Percentiles rank a stretch among this genome's conserved stretches.
These are phyloP conservation scores for Phaffia tasmanica DNA, from an alignment of 768 basidiomycete genomes.

Conservation along the genomic window DNA sequence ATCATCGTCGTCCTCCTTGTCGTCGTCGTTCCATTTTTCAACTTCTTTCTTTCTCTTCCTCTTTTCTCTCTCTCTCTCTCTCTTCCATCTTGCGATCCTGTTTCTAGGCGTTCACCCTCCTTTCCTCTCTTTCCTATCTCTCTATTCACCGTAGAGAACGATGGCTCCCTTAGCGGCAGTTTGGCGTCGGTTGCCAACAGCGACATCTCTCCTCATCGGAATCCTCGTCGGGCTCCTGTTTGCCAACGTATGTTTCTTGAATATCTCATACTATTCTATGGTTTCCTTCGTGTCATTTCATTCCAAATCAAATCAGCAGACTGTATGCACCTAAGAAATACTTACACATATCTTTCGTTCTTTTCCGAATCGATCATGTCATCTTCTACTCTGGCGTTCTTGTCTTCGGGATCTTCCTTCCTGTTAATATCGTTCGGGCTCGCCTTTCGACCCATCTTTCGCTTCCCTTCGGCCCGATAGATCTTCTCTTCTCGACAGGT, in stretches of 20 bases:
- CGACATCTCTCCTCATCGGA: slow-evolving; percentile 46
- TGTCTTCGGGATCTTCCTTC: too few species aligned
- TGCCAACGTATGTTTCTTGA: slow-evolving; percentile 33
- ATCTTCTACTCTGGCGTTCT: too few species aligned
- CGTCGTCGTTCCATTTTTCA: too few species aligned
- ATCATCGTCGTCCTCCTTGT: too few species aligned
- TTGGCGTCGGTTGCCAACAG: slow-evolving; percentile 23
- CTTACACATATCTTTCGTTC: too few species aligned
- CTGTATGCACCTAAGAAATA: not conserved
- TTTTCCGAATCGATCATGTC: too few species aligned
- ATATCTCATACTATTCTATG: too few species aligned
- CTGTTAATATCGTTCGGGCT: not conserved
- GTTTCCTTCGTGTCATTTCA: not conserved
- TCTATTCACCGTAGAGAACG: not conserved
- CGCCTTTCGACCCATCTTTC: not conserved
- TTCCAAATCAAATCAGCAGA: too few species aligned
- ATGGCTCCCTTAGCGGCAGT: slow-evolving; percentile 18
- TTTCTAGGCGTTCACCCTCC: too few species aligned
- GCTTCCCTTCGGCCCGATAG: not conserved
- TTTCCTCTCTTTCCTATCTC: not conserved
- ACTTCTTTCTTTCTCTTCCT: not conserved
- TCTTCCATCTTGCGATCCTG: not conserved
- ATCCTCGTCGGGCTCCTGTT: slow-evolving; percentile 53
- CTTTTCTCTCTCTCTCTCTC: slow-evolving; percentile 1
- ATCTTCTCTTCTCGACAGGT: slow-evolving; percentile 19